Base-by-base conservation (phyloP, 1,139 yeast genomes). In the Diutina ranongensis region DNA sequence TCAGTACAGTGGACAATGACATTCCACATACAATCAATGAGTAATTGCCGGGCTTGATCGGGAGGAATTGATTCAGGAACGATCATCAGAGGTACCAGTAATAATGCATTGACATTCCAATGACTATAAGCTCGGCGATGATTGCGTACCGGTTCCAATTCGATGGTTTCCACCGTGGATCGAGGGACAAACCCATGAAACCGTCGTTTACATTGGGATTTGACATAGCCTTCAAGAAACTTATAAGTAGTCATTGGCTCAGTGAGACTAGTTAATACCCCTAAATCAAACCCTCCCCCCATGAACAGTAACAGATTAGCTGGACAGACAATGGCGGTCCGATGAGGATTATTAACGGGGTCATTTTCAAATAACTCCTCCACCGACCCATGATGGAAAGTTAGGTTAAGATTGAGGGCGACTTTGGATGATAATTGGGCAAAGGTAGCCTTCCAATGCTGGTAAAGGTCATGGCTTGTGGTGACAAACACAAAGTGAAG, bases 201-300 rank as follows among this genome's bases (percentile, higher is more conserved):
- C 38, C 46, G 49, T 2, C 33, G 40, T 12, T 54, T 45, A 19
- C 52, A 51, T 22, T 50, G 44, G n/a, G 47, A 44, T 46, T 58
- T 61, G 21, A 59, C 48, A 2, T 45, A 44, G 16, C 45, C 46
- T 44, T 56, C 58, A 40, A 59, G 44, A 3, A 27, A 10, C 27
- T 53, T 49, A 38, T 53, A 54, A 46, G 46, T 25, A 32, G 13
- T 22, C 28, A 28, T 45, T 5, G 32, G 36, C 16, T 49, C 42
- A n/a, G 49, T 48, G 18, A 58, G 38, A 4, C 56, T 53, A 45
- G 56, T 51, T 4, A 56, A 49, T 16, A 61, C 46, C 47, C 53
- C 54, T 45, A 54, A 50, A 47, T 62, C 65, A 46, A 57, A 61
- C 10, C 65, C 65, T 2, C 56, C 63, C 10, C 61, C 59, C 65